Evolutionary conservation across 2,329 filamentous ascomycete genomes (phyloP), one percentile per base, ranked within the genome.

Genomic region (Aspergillus novofumigatus): DNA sequence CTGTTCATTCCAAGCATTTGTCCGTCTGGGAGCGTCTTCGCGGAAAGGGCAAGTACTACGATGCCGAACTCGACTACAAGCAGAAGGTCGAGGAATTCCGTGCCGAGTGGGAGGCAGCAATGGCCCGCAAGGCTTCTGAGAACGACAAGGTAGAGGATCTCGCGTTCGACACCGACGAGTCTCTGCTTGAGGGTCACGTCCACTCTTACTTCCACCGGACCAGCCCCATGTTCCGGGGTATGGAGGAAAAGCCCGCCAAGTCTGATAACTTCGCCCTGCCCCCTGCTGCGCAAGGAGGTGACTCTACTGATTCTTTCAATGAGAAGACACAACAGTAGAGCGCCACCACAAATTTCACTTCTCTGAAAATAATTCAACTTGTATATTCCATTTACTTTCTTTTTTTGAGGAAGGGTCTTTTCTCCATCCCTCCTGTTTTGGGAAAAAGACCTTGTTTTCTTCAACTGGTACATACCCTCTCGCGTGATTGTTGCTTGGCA

Each of bases 1-100:
- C 93, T 59, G 86, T 97, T 58, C 92, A 97, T 80, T 88, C 91
- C 50, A 85, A 89, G 73, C 93, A 97, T 71, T 79, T 97, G 61
- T 93, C 89, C 6, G 73, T 92, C 52, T 97, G 91, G 89, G 93
- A 97, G 82, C 87, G 91, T 60, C 75, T 90, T 61, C 82, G 84
- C 54, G 92, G 91, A 52, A 83, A 89, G 20, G 86, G 88, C 74
- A 95, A 94, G 81, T 73, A 83, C 71, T 97, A 97, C 79, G 80
- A 97, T 74, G 86, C 92, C 7, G 86, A 90, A 61, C 78, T 87
- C 52, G 93, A 97, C 80, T 91, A 89, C 78, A 84, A 89, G 78
- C 82, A 87, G 72, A 92, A 91, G 81, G 89, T 97, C 61, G 83
- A 87, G 66, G 93, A 97, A 72, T 89, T 96, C 83, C 81, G 85